These are phyloP conservation scores for Leucoagaricus sp. DNA, from an alignment of 1,284 basidiomycete genomes.

Conservation along the genomic window DNA sequence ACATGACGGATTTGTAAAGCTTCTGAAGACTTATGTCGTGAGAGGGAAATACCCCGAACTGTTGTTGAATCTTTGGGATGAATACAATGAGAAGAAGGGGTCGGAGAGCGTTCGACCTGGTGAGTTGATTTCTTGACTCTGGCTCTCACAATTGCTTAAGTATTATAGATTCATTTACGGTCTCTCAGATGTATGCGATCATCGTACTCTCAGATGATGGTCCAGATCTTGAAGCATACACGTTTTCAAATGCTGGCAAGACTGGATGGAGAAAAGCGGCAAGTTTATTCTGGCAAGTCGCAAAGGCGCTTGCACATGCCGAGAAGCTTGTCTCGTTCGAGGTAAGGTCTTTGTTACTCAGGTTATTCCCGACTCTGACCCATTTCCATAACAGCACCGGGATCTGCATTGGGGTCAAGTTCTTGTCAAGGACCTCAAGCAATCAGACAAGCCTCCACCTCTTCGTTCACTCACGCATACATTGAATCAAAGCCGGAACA, in stretches of 20 bases:
- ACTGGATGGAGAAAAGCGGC: conserved; percentile 85
- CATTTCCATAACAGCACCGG: conserved; percentile 67
- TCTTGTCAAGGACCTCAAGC: conserved; percentile 64
- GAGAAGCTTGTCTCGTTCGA: conserved; percentile 85
- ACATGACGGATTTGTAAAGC: conserved; percentile 75
- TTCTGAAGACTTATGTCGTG: conserved; percentile 84
- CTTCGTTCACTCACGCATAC: conserved; percentile 4
- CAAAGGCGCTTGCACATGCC: conserved; percentile 73
- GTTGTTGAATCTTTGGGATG: conserved; percentile 86
- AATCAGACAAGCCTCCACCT: conserved; percentile 26
- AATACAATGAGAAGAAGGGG: conserved; percentile 69
- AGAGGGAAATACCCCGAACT: conserved; percentile 80
- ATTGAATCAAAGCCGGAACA: conserved; percentile 28
- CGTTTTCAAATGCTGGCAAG: conserved; percentile 53
- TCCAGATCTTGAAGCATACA: conserved; percentile 83
- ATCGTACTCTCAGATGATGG: conserved; percentile 91
- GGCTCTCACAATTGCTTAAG: conserved; percentile 1
- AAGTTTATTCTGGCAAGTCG: conserved; percentile 90
- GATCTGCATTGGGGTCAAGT: conserved; percentile 99
- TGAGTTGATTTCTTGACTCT: conserved; percentile 34
- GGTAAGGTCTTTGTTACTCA: conserved; percentile 44
- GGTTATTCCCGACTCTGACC: background rate
- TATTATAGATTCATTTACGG: conserved; percentile 66
- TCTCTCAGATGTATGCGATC: conserved; percentile 83
- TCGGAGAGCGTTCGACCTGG: conserved; percentile 88